phyloP scores from a whole-genome alignment of 2,329 filamentous ascomycete genomes.

The Aspergillus felis region DNA sequence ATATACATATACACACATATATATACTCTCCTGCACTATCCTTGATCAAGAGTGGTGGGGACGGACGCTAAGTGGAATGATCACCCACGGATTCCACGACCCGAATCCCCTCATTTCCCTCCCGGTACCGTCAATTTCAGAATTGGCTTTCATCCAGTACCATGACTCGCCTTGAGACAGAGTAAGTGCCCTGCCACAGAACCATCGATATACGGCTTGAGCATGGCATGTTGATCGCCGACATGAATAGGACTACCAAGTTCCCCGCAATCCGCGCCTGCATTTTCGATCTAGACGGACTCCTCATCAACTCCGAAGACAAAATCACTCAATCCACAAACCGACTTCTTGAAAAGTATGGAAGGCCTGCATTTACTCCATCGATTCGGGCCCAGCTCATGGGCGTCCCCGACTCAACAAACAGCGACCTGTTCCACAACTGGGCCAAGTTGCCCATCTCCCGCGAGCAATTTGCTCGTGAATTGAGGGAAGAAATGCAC shows the following conservation, averaged over 20 bases:
- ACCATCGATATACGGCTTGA: too few species aligned
- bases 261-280: conserved; percentile 28
- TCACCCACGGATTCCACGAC: neutral
- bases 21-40: neutral
- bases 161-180: neutral
- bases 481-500: conserved; percentile 25
- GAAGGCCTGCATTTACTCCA: conserved; percentile 10
- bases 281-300: conserved; percentile 35
- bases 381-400: conserved; percentile 22
- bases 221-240: too few species aligned
- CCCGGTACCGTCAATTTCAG: too few species aligned
- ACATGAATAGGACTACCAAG: conserved; percentile 3
- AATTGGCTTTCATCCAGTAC: too few species aligned
- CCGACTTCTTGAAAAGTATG: conserved; percentile 17
- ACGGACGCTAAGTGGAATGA: neutral
- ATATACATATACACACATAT: too few species aligned
- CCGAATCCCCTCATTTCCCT: neutral
- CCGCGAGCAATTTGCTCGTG: conserved; percentile 27
- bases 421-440: conserved; percentile 26
- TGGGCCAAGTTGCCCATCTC: conserved; percentile 29
- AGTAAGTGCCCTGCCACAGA: neutral
- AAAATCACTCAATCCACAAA: conserved; percentile 22
- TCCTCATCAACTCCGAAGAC: conserved; percentile 34
- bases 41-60: neutral
- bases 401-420: conserved; percentile 21